Evolutionary conservation across 768 basidiomycete species (phyloP).

Genomic region (Boletus patriciae): DNA sequence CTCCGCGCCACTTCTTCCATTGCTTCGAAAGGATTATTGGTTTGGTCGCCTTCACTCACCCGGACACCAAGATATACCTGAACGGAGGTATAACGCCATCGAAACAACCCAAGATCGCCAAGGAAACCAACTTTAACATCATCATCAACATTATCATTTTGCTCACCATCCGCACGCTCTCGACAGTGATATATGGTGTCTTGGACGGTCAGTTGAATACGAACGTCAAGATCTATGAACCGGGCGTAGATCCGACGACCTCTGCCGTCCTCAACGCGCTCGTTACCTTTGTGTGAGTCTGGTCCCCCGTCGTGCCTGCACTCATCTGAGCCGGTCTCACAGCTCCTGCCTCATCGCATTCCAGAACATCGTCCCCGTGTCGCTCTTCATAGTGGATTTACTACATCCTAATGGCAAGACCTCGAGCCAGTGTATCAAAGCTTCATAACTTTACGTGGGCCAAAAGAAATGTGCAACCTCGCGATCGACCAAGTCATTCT

Average conservation of each 20-base stretch:
- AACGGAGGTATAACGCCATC: too few species aligned
- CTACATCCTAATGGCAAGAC: too few species aligned
- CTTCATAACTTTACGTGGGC: too few species aligned
- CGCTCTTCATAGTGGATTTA: slow-evolving; percentile 97
- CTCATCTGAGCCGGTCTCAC: slow-evolving; percentile 9
- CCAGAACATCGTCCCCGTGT: slow-evolving; percentile 96
- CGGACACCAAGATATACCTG: too few species aligned
- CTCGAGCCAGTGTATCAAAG: too few species aligned
- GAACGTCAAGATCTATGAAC: slow-evolving; percentile 74
- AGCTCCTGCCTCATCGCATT: slow-evolving; percentile 94
- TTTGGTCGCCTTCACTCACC: too few species aligned
- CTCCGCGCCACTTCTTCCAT: slow-evolving; percentile 75
- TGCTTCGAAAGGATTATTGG: slow-evolving; percentile 77
- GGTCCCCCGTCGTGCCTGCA: not conserved
- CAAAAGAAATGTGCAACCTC: too few species aligned
- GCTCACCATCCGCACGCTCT: too few species aligned
- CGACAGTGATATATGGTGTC: slow-evolving; percentile 75
- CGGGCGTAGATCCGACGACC: slow-evolving; percentile 57
- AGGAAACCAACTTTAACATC: too few species aligned
- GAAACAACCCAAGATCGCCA: too few species aligned
- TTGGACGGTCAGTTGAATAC: slow-evolving; percentile 59
- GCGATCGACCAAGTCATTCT: too few species aligned
- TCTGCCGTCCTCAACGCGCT: slow-evolving; percentile 70
- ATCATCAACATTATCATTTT: too few species aligned
- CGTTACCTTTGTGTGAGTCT: slow-evolving; percentile 86